Evolutionary conservation across 768 basidiomycete species (phyloP).

Genomic region (Podaxis sp.): DNA sequence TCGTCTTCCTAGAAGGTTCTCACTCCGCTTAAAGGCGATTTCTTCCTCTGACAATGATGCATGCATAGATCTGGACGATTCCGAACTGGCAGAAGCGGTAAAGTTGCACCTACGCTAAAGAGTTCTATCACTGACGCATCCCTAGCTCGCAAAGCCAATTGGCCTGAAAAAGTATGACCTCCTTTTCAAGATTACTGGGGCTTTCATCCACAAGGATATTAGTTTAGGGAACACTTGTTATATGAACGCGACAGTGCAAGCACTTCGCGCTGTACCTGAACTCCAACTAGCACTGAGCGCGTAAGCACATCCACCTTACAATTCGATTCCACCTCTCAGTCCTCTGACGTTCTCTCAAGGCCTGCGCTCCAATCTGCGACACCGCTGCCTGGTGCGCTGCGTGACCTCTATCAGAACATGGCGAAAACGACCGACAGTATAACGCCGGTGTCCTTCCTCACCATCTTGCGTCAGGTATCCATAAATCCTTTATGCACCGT

Average conservation of each 20-base stretch:
- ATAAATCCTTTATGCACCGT: neutral
- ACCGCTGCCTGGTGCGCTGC: constrained; percentile 51
- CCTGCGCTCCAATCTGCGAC: constrained; percentile 40
- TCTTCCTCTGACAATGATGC: neutral
- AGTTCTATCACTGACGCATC: constrained; percentile 14
- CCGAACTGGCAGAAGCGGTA: constrained; percentile 78
- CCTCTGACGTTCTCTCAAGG: constrained; percentile 20
- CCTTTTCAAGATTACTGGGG: neutral
- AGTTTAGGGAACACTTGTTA: constrained; percentile 95
- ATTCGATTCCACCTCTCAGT: neutral
- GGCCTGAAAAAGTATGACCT: constrained; percentile 70
- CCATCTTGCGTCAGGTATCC: constrained; percentile 57
- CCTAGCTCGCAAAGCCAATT: constrained; percentile 74
- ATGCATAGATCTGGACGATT: constrained; percentile 77
- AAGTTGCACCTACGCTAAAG: constrained; percentile 23
- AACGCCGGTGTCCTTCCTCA: constrained; percentile 68
- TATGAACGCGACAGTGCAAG: constrained; percentile 94
- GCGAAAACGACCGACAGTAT: constrained; percentile 71
- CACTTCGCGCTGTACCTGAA: constrained; percentile 90
- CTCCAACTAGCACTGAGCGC: constrained; percentile 68
- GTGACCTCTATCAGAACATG: constrained; percentile 75
- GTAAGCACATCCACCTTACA: constrained; percentile 34
- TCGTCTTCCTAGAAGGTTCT: constrained; percentile 84
- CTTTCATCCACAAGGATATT: neutral
- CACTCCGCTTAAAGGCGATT: neutral